These are phyloP conservation scores for Ophiocordyceps polyrhachis-furcata DNA, from an alignment of 2,329 filamentous ascomycete genomes.

Conservation along the genomic window DNA sequence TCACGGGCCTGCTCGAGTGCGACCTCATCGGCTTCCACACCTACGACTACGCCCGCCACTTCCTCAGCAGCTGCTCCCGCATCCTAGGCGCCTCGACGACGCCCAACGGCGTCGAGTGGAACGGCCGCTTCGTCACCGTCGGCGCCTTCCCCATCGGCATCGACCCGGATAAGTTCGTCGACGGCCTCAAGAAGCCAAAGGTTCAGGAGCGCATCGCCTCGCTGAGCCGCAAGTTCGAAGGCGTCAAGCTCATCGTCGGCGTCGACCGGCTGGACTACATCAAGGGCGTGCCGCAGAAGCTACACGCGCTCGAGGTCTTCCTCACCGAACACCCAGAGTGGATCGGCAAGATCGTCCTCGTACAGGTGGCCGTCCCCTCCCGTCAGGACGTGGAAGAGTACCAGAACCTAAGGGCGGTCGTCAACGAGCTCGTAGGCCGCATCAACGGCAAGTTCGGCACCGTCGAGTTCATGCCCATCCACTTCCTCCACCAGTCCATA, in stretches of 20 bases:
- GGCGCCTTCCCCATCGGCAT: conserved; percentile 97
- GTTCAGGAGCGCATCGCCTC: conserved; percentile 76
- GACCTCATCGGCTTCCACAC: conserved; percentile 97
- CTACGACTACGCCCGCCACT: conserved; percentile 97
- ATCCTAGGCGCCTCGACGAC: conserved; percentile 68
- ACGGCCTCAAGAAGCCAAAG: conserved; percentile 67
- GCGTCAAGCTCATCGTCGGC: conserved; percentile 89
- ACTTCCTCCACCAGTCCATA: conserved; percentile 94
- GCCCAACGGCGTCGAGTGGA: conserved; percentile 82
- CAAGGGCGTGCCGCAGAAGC: conserved; percentile 94
- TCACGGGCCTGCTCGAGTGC: conserved; percentile 77
- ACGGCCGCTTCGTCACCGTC: conserved; percentile 74
- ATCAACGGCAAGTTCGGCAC: conserved; percentile 97
- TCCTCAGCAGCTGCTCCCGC: conserved; percentile 88
- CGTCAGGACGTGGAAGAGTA: conserved; percentile 96
- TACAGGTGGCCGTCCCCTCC: conserved; percentile 89
- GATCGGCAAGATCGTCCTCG: conserved; percentile 92
- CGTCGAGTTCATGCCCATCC: conserved; percentile 96
- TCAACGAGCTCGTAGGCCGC: conserved; percentile 89
- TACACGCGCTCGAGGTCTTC: conserved; percentile 93
- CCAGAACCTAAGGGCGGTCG: conserved; percentile 83
- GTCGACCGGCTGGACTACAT: conserved; percentile 97
- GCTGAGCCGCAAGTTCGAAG: conserved; percentile 79
- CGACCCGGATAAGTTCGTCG: conserved; percentile 88
- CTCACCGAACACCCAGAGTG: conserved; percentile 92